These are phyloP conservation scores for Monilinia aucupariae DNA, from an alignment of 2,329 filamentous ascomycete species.

Conservation along the genomic window DNA sequence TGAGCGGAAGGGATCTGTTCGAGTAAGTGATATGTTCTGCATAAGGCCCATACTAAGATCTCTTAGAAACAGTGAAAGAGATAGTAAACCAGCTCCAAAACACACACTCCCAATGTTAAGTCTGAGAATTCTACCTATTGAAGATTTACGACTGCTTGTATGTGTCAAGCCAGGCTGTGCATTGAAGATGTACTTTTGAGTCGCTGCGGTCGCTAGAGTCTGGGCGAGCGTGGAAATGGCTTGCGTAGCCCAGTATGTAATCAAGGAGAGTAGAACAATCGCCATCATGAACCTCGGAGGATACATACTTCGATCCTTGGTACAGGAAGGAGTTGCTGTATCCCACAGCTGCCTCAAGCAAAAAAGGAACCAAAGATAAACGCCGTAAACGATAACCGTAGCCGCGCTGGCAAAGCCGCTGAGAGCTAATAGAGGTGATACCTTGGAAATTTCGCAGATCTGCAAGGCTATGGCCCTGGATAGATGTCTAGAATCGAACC, in stretches of 20 bases:
- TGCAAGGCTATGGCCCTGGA: background rate
- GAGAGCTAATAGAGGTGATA: background rate
- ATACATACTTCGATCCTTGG: background rate
- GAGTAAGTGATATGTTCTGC: background rate
- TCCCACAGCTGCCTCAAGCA: background rate
- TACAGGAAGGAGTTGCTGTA: background rate
- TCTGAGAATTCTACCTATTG: background rate
- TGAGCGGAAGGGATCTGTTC: background rate
- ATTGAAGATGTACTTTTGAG: background rate
- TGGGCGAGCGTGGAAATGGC: background rate
- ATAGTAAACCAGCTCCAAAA: background rate
- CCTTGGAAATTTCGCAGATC: background rate
- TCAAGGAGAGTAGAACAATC: background rate
- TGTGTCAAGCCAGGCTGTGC: background rate
- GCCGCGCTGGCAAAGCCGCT: background rate
- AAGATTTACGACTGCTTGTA: background rate
- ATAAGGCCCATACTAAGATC: background rate
- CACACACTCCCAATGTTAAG: background rate
- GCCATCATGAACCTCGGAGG: background rate
- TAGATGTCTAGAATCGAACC: background rate
- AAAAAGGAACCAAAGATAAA: background rate
- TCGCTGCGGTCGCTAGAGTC: background rate
- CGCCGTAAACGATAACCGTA: background rate
- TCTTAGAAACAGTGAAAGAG: background rate
- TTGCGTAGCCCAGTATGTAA: background rate